A percentile compares a stretch with the other conserved stretches of the same genome.
phyloP scores from a whole-genome alignment of 2,329 filamentous ascomycete species.

The Ceratocystis harringtonii region DNA sequence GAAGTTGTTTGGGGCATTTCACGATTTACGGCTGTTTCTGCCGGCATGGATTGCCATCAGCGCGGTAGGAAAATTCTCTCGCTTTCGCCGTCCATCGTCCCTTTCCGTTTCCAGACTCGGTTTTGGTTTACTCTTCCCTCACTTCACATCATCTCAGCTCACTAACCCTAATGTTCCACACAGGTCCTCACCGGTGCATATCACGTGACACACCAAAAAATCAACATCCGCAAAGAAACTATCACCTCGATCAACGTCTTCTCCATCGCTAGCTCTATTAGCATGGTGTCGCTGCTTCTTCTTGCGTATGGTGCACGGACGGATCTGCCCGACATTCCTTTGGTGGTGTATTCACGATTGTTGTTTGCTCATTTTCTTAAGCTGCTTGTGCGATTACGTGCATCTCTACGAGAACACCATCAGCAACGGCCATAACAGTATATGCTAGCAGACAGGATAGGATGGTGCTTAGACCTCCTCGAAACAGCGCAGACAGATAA shows the following conservation, averaged over 20 bases:
- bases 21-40: slow-evolving; percentile 54
- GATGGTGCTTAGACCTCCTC: background rate
- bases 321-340: slow-evolving; percentile 45
- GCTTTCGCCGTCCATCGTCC: background rate
- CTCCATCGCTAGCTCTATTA: slow-evolving; percentile 60
- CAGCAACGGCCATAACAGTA: background rate
- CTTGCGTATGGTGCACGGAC: slow-evolving; percentile 50
- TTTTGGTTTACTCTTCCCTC: no score
- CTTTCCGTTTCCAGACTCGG: no score
- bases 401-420: slow-evolving; percentile 19
- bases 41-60: slow-evolving; percentile 68
- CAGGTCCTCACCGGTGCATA: slow-evolving; percentile 60
- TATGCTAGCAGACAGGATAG: no score
- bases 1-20: slow-evolving; percentile 52
- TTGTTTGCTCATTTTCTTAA: slow-evolving; percentile 25
- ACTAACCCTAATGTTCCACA: background rate
- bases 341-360: slow-evolving; percentile 30
- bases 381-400: slow-evolving; percentile 23
- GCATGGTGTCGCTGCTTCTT: slow-evolving; percentile 52
- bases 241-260: slow-evolving; percentile 64
- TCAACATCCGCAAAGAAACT: slow-evolving; percentile 67
- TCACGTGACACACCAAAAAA: slow-evolving; percentile 62
- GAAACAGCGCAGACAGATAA: background rate
- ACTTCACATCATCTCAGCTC: background rate
- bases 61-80: slow-evolving; percentile 35